Percentiles rank a stretch among this genome's conserved stretches.
These are phyloP conservation scores for Periconia macrospinosa DNA, from an alignment of 2,329 filamentous ascomycete species.

Conservation along the genomic window DNA sequence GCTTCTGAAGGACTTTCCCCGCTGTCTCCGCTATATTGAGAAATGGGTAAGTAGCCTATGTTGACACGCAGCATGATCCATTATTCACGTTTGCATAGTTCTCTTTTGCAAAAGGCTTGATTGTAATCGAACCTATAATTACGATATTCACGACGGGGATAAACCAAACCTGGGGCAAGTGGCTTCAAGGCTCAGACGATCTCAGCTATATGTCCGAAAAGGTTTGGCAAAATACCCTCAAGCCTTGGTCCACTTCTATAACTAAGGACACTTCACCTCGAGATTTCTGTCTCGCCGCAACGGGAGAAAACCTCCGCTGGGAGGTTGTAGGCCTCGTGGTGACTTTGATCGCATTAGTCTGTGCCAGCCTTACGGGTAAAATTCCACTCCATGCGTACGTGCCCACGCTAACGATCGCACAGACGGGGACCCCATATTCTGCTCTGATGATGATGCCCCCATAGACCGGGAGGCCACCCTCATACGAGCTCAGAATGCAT, in stretches of 20 bases:
- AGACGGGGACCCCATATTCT: constrained; percentile 39
- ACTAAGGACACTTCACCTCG: constrained; percentile 41
- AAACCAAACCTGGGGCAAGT: constrained; percentile 29
- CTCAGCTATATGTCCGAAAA: constrained; percentile 43
- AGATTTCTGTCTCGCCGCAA: constrained; percentile 43
- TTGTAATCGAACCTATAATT: constrained; percentile 40
- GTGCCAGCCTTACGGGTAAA: constrained; percentile 30
- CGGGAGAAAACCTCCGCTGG: constrained; percentile 47
- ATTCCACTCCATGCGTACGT: too few relatives aligned
- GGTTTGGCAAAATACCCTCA: constrained; percentile 47
- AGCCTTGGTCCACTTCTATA: constrained; percentile 32
- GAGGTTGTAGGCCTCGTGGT: constrained; percentile 48
- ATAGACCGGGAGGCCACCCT: constrained; percentile 28
- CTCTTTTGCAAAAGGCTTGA: constrained; percentile 30
- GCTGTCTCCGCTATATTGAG: constrained; percentile 34
- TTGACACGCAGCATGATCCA: not conserved
- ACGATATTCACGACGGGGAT: constrained; percentile 31
- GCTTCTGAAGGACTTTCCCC: constrained; percentile 27
- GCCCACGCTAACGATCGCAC: not conserved
- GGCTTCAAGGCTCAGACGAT: constrained; percentile 25
- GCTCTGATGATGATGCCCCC: constrained; percentile 27
- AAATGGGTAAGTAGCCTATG: constrained; percentile 16
- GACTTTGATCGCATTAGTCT: constrained; percentile 42
- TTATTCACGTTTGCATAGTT: constrained; percentile 17
- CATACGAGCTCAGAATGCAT: constrained; percentile 26